Percentiles rank a stretch among this genome's conserved stretches.
Conservation (phyloP, 2,329 filamentous ascomycete genomes). For the Scleromitrula shiraiana region DNA sequence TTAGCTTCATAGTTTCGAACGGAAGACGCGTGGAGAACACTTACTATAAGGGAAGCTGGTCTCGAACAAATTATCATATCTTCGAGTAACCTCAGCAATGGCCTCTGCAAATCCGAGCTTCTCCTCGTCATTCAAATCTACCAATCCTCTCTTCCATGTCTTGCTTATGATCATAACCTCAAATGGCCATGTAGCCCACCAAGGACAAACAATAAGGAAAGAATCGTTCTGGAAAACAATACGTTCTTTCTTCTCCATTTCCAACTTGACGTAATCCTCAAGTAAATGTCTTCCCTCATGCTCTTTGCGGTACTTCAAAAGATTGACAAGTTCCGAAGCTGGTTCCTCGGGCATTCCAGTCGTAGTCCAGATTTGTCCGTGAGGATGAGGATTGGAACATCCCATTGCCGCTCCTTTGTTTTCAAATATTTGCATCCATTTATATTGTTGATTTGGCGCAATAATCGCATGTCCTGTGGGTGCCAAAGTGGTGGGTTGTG, state of each 20-base stretch:
- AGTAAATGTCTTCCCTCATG: conserved; percentile 70
- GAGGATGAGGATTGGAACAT: conserved; percentile 95
- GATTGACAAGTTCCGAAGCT: conserved; percentile 65
- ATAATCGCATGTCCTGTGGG: conserved; percentile 33
- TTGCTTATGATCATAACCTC: conserved; percentile 87
- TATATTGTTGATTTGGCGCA: conserved; percentile 65
- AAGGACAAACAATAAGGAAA: conserved; percentile 86
- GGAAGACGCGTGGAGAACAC: conserved; percentile 24
- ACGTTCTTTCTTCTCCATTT: conserved; percentile 73
- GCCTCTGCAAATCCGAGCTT: conserved; percentile 69
- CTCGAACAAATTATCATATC: conserved; percentile 96
- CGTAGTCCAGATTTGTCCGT: conserved; percentile 94
- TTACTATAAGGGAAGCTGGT: conserved; percentile 91
- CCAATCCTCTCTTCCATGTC: conserved; percentile 72
- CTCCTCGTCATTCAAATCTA: conserved; percentile 70
- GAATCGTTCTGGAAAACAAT: conserved; percentile 79
- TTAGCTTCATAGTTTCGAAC: neutral
- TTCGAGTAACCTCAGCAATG: conserved; percentile 77
- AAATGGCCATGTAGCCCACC: conserved; percentile 98
- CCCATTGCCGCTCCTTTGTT: conserved; percentile 98
- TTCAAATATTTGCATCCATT: conserved; percentile 99
- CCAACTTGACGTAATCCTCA: conserved; percentile 72
- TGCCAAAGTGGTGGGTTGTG: conserved; percentile 37
- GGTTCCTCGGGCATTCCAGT: conserved; percentile 88
- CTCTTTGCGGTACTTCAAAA: conserved; percentile 68